phyloP scores from a whole-genome alignment of 306 rosid genomes.

The Carpinus viminea region DNA sequence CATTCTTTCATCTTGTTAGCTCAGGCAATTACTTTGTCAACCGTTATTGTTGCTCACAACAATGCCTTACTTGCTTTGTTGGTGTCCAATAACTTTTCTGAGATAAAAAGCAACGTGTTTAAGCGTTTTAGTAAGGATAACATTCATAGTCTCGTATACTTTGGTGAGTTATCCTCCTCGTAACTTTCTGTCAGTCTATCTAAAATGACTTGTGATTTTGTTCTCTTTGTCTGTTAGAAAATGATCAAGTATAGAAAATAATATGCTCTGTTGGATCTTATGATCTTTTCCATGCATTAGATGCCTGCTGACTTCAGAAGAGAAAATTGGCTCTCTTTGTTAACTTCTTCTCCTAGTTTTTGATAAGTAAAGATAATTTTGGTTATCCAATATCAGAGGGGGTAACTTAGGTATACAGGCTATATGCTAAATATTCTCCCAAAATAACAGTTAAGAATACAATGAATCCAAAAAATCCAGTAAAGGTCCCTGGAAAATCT shows the following conservation, averaged over 20 bases:
- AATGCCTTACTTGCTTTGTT: conserved; percentile 89
- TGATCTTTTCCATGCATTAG: not conserved
- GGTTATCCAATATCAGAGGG: not conserved
- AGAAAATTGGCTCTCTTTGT: not conserved
- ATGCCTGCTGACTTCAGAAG: not conserved
- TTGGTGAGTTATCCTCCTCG: conserved; percentile 59
- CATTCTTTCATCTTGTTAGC: conserved; percentile 95
- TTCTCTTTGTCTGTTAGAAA: not conserved
- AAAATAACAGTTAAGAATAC: not conserved
- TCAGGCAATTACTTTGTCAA: conserved; percentile 98
- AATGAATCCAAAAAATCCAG: not conserved
- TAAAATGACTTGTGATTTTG: not conserved
- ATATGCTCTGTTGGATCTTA: not conserved
- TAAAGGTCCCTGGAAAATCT: not conserved
- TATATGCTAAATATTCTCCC: not conserved
- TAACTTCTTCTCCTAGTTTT: not conserved
- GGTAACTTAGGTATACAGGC: not conserved
- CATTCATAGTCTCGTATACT: conserved; percentile 89
- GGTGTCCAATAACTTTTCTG: conserved; percentile 97
- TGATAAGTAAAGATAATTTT: not conserved
- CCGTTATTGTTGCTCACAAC: conserved; percentile 96
- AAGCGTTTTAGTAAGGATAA: conserved; percentile 89
- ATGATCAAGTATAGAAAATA: not conserved
- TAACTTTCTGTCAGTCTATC: not conserved
- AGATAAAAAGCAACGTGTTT: conserved; percentile 93